Evolutionary conservation across 768 basidiomycete genomes (phyloP), one percentile per base, ranked within the genome.

Genomic region (Gymnopilus junonius): DNA sequence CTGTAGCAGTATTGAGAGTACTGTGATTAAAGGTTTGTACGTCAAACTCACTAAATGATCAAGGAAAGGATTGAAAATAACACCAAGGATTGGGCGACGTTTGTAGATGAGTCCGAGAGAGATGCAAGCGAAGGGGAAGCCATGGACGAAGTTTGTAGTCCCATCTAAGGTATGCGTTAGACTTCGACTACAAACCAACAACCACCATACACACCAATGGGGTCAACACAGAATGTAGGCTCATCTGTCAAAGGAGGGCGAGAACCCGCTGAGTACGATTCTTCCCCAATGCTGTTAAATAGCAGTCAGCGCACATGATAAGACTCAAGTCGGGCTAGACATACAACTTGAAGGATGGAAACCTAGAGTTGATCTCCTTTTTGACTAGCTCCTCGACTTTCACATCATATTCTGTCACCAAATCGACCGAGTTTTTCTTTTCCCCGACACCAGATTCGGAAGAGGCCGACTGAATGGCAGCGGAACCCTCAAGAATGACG

Each of bases 221-320:
- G 96, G 74, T 99, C 96, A 45, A 97, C 93, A 70, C 97, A 97
- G 80, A 92, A 99, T 0, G 97, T 99, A 4, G 95, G 95, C 31
- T 88, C 88, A 69, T 97, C 92, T 1, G 93, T 94, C 60, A 97
- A 76, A 11, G 87, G 82, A 20, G 83, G 82, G 31, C 85, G 82
- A 61, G 82, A 74, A n/a, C 93, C 93, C 4, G 89, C 83, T 8
- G 93, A 87, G 68, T 91, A 95, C 0, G 92, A 92, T 77, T 99
- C 97, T 73, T 99, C 97, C 60, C 97, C 97, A 62, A 98, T 93
- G 76, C 94, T 96, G 57, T 48, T 25, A 25, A 21, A n/a, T 12
- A 20, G 31, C n/a, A 25, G 53, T 57, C 39, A 64, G 37, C 27
- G 37, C 25, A 25, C 31, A 59, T 6, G n/a, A 27, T 37, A 43